phyloP scores from a whole-genome alignment of 2,329 filamentous ascomycete species.

The Rhynchosporium agropyri region DNA sequence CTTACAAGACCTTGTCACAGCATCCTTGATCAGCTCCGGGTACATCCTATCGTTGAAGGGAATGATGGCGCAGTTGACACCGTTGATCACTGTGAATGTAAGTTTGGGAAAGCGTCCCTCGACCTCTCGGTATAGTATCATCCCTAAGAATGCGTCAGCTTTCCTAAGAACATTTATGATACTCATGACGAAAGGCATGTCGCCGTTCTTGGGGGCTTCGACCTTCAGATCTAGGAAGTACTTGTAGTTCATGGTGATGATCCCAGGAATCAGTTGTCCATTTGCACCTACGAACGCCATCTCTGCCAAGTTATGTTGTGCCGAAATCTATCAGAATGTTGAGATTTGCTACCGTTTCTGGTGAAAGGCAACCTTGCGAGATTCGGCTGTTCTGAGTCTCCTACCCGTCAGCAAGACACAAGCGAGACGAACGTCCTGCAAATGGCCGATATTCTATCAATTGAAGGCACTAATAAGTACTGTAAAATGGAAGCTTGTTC shows the following conservation, averaged over 20 bases:
- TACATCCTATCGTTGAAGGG: not conserved
- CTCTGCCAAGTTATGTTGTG: too few species aligned
- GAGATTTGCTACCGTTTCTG: too few species aligned
- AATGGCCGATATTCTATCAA: too few species aligned
- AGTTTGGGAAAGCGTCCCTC: not conserved
- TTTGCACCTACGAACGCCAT: too few species aligned
- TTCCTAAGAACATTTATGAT: not conserved
- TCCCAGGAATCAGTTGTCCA: not conserved
- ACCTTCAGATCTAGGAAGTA: constrained; percentile 1
- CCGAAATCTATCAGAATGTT: too few species aligned
- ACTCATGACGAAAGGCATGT: constrained; percentile 8
- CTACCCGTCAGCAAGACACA: too few species aligned
- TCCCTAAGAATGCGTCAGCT: not conserved
- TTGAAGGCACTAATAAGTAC: too few species aligned
- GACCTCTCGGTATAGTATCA: not conserved
- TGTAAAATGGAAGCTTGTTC: too few species aligned
- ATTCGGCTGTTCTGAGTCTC: too few species aligned
- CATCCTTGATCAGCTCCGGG: not conserved
- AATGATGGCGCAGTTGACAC: not conserved
- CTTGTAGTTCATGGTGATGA: constrained; percentile 1
- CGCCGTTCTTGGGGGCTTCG: constrained; percentile 7
- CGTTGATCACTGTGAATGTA: not conserved
- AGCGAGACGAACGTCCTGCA: too few species aligned
- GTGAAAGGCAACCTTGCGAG: too few species aligned
- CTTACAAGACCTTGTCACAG: not conserved